Evolutionary conservation across 2,329 filamentous ascomycete genomes (phyloP).

Genomic region (Botrytis squamosa): DNA sequence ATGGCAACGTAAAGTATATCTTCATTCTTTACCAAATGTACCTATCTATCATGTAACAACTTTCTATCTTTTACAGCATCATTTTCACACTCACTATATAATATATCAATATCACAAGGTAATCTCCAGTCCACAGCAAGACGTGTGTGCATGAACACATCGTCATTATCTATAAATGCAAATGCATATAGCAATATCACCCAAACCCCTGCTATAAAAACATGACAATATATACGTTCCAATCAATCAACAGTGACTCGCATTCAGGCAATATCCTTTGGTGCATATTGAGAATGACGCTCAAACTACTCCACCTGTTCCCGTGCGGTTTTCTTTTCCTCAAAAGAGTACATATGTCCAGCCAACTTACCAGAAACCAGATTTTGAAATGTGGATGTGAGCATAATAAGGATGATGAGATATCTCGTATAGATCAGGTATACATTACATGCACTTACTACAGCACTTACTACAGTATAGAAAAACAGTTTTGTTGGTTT

Average conservation of each 20-base stretch:
- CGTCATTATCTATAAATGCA: not conserved
- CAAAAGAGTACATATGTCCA: not conserved
- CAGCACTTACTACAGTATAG: not conserved
- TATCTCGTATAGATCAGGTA: not conserved
- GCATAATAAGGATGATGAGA: slow-evolving; percentile 3
- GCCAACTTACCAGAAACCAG: not conserved
- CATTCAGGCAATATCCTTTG: slow-evolving; percentile 8
- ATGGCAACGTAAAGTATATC: not conserved
- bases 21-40: not conserved
- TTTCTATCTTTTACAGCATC: not conserved
- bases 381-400: not conserved
- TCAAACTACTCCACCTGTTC: not conserved
- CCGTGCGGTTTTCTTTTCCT: not conserved
- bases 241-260: not conserved
- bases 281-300: not conserved
- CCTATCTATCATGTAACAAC: not conserved
- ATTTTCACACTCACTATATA: too few species aligned
- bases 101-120: not conserved
- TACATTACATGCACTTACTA: not conserved
- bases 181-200: not conserved
- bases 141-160: slow-evolving; percentile 8
- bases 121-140: not conserved
- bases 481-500: not conserved
- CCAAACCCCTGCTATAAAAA: not conserved
- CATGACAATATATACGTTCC: not conserved